A percentile compares a stretch with the other conserved stretches of the same genome.
These are phyloP conservation scores for Chytriomyces sp. DNA, from an alignment of 192 early-diverging fungal species.

Conservation along the genomic window DNA sequence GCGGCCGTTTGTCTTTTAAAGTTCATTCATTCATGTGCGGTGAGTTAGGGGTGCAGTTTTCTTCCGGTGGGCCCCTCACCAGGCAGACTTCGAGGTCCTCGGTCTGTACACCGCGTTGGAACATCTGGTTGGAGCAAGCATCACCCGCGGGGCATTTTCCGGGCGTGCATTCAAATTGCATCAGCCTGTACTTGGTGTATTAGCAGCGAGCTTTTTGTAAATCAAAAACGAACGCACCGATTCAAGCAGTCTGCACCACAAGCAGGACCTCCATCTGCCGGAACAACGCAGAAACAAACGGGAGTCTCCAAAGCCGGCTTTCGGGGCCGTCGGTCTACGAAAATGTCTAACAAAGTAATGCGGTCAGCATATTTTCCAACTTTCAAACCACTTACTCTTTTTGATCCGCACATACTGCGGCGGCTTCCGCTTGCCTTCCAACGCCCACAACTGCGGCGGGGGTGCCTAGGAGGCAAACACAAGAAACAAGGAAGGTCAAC, in stretches of 20 bases:
- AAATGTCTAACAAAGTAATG: constrained; percentile 60
- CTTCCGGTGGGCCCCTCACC: constrained; percentile 44
- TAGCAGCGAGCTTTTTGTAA: no score
- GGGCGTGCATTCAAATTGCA: constrained; percentile 66
- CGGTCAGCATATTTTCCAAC: background rate
- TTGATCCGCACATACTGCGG: constrained; percentile 55
- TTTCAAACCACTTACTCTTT: constrained; percentile 50
- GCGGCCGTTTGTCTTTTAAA: constrained; percentile 56
- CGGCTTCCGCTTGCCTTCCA: constrained; percentile 38
- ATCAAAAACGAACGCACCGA: constrained; percentile 53
- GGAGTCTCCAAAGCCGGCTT: constrained; percentile 44
- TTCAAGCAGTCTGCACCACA: constrained; percentile 78
- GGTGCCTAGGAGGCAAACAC: background rate
- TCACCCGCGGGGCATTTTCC: constrained; percentile 68
- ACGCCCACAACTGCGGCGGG: background rate
- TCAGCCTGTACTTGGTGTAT: no score
- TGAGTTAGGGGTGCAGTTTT: background rate
- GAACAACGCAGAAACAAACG: constrained; percentile 63
- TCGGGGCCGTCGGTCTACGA: constrained; percentile 70
- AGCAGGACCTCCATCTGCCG: constrained; percentile 49
- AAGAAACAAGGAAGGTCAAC: no score
- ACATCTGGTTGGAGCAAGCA: constrained; percentile 75
- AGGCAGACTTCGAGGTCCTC: constrained; percentile 62
- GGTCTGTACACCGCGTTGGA: constrained; percentile 59
- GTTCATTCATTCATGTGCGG: background rate